Base-by-base conservation (phyloP, 2,329 filamentous ascomycete genomes). In the Xylaria sp. region DNA sequence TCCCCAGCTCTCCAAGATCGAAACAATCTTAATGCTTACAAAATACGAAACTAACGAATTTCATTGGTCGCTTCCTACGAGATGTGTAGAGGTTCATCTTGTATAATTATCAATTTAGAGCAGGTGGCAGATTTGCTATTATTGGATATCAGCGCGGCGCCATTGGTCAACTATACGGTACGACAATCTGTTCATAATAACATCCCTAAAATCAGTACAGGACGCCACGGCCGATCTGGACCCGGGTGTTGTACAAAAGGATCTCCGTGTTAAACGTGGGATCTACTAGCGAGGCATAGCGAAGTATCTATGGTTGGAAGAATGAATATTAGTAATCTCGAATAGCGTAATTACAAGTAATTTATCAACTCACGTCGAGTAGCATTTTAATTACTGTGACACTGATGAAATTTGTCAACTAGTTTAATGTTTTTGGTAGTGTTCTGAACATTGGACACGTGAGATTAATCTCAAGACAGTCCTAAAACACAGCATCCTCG, bases 11-110 rank as follows among this genome's bases (percentile, higher is more conserved):
- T 28, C 60, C 65, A 36, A 56, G 23, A 52, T 68, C 69, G 18
- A 63, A 41, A 50, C 62, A 50, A 20, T 43, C 62, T 43, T 60
- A 18, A 64, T 30, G 4, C 23, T 57, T 50, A 61, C 59, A 64
- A n/a, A 60, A 70, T 64, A 70, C 59, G 62, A 71, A 48, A n/a
- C 59, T 65, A 63, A 71, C 67, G 69, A 69, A 69, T 69, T 66
- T 64, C 62, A 60, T 70, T 67, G 61, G 23, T 63, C 25, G 30
- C 50, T 61, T 48, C 56, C 55, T 43, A 41, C 64, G 58, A 55
- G 48, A 46, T 65, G 60, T 71, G 65, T 64, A 69, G 59, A 67
- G 30, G 55, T 59, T 62, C 56, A 59, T 66, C 57, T 66, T 70
- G 65, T 70, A 63, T 52, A 62, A 69, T 67, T 61, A 69, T 65